Conservation (phyloP, 225 moss, liverwort and hornwort species). For the Pseudoscleropodium purum region DNA sequence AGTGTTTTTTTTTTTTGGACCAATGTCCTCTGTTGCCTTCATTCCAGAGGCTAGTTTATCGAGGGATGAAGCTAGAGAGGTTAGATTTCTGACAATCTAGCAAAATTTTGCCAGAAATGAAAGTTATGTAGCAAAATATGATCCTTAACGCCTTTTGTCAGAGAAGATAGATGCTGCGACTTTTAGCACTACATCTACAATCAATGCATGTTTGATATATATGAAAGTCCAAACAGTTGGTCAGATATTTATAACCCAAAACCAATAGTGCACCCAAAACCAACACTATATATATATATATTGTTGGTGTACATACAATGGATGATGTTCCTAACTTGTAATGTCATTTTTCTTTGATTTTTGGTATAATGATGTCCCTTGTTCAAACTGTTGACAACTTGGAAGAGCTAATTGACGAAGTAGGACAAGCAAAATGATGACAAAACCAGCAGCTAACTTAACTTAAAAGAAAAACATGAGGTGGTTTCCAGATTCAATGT, state of each 20-base stretch:
- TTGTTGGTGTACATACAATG: too few species aligned
- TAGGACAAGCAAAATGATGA: background rate
- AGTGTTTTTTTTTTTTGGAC: too few species aligned
- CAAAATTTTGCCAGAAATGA: too few species aligned
- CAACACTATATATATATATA: background rate
- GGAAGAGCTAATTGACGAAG: too few species aligned
- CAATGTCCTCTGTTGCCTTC: too few species aligned
- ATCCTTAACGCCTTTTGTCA: background rate
- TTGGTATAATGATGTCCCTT: too few species aligned
- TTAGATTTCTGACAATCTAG: too few species aligned
- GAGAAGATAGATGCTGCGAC: fast-evolving
- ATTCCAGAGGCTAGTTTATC: too few species aligned
- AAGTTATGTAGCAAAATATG: background rate
- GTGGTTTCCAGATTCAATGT: background rate
- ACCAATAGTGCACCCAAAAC: background rate
- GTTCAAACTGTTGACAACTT: background rate
- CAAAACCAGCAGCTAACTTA: background rate
- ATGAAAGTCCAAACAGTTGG: background rate
- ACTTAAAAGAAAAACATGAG: too few species aligned
- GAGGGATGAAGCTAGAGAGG: too few species aligned
- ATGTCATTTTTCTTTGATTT: too few species aligned
- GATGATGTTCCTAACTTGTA: background rate
- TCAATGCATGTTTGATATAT: fast-evolving
- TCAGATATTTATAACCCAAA: background rate
- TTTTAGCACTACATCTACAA: background rate